Evolutionary conservation across 2,329 filamentous ascomycete species (phyloP).

Genomic region (Rhynchosporium graminicola): DNA sequence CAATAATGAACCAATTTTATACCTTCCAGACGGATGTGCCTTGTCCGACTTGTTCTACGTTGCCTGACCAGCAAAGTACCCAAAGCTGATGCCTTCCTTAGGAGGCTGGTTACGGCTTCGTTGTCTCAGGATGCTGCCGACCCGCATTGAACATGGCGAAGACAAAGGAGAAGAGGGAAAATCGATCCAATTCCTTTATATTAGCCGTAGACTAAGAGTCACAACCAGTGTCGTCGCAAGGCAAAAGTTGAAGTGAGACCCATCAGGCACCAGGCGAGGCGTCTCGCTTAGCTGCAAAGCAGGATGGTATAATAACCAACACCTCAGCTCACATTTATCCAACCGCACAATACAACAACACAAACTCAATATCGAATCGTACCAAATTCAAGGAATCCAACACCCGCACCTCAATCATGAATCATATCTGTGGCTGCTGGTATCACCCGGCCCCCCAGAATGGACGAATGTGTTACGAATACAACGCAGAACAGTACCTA

Average conservation of each 20-base stretch:
- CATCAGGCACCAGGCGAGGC: background rate
- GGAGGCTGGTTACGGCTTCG: background rate
- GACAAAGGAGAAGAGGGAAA: background rate
- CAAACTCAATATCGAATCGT: background rate
- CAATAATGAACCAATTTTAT: too few relatives aligned
- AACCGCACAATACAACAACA: background rate
- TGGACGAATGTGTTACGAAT: conserved; percentile 25
- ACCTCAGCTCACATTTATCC: background rate
- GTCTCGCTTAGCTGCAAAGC: background rate
- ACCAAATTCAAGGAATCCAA: background rate
- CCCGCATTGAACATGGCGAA: too few relatives aligned
- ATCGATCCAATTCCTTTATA: background rate
- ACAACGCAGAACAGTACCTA: conserved; percentile 48
- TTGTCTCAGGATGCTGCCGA: background rate
- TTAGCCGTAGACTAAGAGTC: background rate
- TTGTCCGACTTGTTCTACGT: too few relatives aligned
- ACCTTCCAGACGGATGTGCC: too few relatives aligned
- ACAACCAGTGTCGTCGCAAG: background rate
- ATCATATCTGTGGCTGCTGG: conserved; percentile 28
- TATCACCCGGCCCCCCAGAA: conserved; percentile 14
- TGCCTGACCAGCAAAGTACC: too few relatives aligned
- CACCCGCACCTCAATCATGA: conserved; percentile 18
- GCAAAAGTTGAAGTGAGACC: conserved; percentile 5
- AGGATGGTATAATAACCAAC: background rate
- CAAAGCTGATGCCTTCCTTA: too few relatives aligned